Base-by-base conservation (phyloP, 2,329 filamentous ascomycete genomes). In the Pseudopithomyces chartarum region DNA sequence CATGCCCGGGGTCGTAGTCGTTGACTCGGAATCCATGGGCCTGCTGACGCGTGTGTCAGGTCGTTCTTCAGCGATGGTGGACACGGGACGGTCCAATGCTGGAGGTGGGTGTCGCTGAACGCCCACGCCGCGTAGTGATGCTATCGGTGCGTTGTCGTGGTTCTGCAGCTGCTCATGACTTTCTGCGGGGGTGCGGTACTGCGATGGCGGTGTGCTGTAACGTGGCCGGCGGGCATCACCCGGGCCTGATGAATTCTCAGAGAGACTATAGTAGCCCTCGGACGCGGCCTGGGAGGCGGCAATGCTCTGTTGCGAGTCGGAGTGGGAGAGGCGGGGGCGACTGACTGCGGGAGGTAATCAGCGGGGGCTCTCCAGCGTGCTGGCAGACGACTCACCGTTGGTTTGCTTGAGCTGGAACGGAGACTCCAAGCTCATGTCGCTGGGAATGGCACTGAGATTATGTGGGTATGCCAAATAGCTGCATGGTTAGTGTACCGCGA, bases 1-100 rank as follows among this genome's bases (percentile, higher is more conserved):
- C 38, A 92, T 81, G 10, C 89, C 91, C 0, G 92, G 92, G 0
- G 74, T 76, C 6, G 73, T 76, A 23, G 65, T 65, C 44, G 70
- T 65, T n/a, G 71, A 73, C 34, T 68, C 65, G 20, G 69, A 62
- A 54, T 74, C 74, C 71, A 74, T 70, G 39, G 43, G 44, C 44
- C 66, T 62, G 56, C 60, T 61, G 52, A 68, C 63, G 56, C 63
- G 65, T 22, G 64, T 69, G 38, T 64, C 64, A 26, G 66, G 65
- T 54, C 69, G 58, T 62, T 74, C 71, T 57, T 74, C 71, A 17
- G 63, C 61, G 36, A 73, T 72, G 47, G 70, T 72, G 12, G 72
- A 73, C 45, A 73, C 67, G 36, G 47, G 47, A n/a, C 34, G 47
- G 34, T 50, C 47, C 33, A 17, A 22, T 22, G 66, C 61, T 15